Evolutionary conservation across 1,284 basidiomycete genomes (phyloP).

Genomic region (Cryptococcus neoformans): DNA sequence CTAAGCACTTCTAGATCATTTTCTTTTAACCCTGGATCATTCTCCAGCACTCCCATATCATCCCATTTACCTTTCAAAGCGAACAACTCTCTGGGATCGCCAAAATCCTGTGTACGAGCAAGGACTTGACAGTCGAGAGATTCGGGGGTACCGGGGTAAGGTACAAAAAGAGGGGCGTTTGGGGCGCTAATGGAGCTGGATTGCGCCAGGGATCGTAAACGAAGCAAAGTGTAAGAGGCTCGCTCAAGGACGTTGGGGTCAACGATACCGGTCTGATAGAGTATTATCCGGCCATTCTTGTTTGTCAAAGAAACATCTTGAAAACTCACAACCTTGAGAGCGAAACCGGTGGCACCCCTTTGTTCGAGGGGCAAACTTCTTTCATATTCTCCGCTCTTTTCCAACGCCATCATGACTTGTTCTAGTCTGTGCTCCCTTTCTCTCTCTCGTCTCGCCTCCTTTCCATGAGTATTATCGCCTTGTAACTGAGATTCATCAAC

Average conservation of each 20-base stretch:
- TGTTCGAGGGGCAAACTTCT: slow-evolving; percentile 46
- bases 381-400: slow-evolving; percentile 76
- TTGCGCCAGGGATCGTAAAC: slow-evolving; percentile 31
- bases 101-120: slow-evolving; percentile 13
- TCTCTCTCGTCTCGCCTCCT: slow-evolving; percentile 60
- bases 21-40: slow-evolving; percentile 39
- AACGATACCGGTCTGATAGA: slow-evolving; percentile 45
- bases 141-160: slow-evolving; percentile 63
- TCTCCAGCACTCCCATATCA: slow-evolving; percentile 15
- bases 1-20: slow-evolving; percentile 60
- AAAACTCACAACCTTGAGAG: slow-evolving; percentile 67
- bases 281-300: background rate
- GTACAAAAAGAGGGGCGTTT: slow-evolving; percentile 43
- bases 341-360: slow-evolving; percentile 68
- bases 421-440: slow-evolving; percentile 55
- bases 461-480: slow-evolving; percentile 15
- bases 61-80: slow-evolving; percentile 26
- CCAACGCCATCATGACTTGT: slow-evolving; percentile 70
- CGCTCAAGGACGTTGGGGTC: slow-evolving; percentile 46
- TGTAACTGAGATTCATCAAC: slow-evolving; percentile 56
- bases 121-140: slow-evolving; percentile 33
- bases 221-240: slow-evolving; percentile 47
- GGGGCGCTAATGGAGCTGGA: slow-evolving; percentile 21
- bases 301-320: background rate
- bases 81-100: slow-evolving; percentile 14